Base-by-base conservation (phyloP, 768 basidiomycete genomes). In the Tephrocybe sp. region DNA sequence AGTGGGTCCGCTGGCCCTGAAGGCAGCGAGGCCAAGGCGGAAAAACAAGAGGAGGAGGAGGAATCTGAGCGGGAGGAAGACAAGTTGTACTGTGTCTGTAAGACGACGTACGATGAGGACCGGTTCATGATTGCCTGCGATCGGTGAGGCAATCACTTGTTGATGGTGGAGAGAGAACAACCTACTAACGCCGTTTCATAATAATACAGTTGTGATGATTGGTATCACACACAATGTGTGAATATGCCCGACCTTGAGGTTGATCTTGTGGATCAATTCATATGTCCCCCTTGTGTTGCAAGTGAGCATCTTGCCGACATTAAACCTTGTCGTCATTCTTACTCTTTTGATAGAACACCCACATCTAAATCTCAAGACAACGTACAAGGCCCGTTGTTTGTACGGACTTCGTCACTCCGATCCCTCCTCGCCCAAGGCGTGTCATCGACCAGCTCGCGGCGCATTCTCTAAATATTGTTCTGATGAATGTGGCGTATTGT, bases 61-160 rank as follows among this genome's bases (percentile, higher is more conserved):
- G 75, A 78, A 4, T 72, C 70, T 36, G 71, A 70, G 38, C 67
- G 67, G 30, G 83, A 83, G 28, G 81, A 90, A 59, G 85, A 88
- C 60, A 85, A 87, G 66, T 67, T 93, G 45, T 96, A 96, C 61
- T 96, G 93, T 61, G 73, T 96, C 12, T 97, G 93, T 73, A 83
- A 89, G 68, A 90, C 87, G 18, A 80, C 75, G 58, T 95, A 96
- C 57, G 89, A 96, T 57, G 88, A 93, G 65, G 90, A 92, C 63
- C 76, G 81, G 45, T 78, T 87, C 54, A 96, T 96, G 93, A 93
- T 96, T 65, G 93, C 90, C 23, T 96, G 93, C 63, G 93, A 96
- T 73, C 79, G 84, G 91, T 92, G 58, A 48, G 88, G 67, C 36
- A 23, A 50, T 55, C 26, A 33, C 39, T 30, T 25, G 41, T 26